A percentile compares a stretch with the other conserved stretches of the same genome.
Evolutionary conservation across 345 rosid genomes (phyloP).

Genomic region (Mallotus nudiflorus): DNA sequence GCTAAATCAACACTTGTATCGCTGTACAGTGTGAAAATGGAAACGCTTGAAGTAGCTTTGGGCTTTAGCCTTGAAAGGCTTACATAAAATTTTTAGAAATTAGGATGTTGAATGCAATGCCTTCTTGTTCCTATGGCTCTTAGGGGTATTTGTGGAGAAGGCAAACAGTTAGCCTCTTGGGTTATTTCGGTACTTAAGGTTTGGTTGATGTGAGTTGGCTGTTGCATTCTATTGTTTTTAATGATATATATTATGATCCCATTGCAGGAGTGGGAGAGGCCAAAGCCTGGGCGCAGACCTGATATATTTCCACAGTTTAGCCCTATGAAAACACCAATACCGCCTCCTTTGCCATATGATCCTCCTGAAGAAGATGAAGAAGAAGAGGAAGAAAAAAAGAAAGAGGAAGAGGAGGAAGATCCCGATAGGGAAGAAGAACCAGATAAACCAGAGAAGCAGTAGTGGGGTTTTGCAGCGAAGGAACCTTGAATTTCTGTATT

Average conservation of each 20-base stretch:
- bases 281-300: slow-evolving; percentile 74
- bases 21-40: too few relatives aligned
- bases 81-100: too few relatives aligned
- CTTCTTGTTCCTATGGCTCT: not conserved
- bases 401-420: slow-evolving; percentile 57
- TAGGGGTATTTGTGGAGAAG: not conserved
- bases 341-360: slow-evolving; percentile 70
- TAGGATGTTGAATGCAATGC: not conserved
- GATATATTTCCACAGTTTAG: slow-evolving; percentile 76
- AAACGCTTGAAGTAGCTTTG: too few relatives aligned
- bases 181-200: too few relatives aligned
- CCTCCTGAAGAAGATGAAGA: slow-evolving; percentile 77
- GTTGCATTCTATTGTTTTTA: not conserved
- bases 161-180: too few relatives aligned
- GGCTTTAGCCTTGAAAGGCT: too few relatives aligned
- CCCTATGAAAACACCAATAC: slow-evolving; percentile 80
- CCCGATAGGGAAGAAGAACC: slow-evolving; percentile 56
- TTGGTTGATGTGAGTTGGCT: not conserved
- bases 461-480: not conserved
- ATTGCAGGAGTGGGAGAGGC: slow-evolving; percentile 74
- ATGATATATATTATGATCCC: slow-evolving; percentile 4
- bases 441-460: slow-evolving; percentile 34
- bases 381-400: slow-evolving; percentile 56
- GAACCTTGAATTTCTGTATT: slow-evolving; percentile 17
- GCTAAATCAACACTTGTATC: too few relatives aligned